Evolutionary conservation across 1,139 yeast species (phyloP).

Genomic region (Blastobotrys persicus): DNA sequence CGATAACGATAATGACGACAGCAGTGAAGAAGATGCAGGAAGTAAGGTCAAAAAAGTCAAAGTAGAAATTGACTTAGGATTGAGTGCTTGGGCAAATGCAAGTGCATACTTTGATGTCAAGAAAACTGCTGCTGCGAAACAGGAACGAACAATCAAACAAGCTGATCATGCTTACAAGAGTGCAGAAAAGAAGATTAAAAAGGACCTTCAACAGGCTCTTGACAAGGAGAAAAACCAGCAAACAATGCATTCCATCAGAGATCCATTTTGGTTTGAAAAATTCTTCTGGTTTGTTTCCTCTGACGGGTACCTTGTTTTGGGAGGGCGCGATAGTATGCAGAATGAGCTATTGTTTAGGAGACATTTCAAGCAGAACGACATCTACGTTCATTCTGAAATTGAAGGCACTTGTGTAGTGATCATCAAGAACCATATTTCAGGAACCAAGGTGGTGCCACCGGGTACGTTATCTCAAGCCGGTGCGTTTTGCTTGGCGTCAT

Average conservation of each 20-base stretch:
- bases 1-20: slow-evolving; percentile 37
- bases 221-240: slow-evolving; percentile 56
- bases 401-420: slow-evolving; percentile 75
- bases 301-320: slow-evolving; percentile 83
- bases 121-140: slow-evolving; percentile 74
- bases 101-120: slow-evolving; percentile 79
- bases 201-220: slow-evolving; percentile 65
- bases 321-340: slow-evolving; percentile 84
- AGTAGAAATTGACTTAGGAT: slow-evolving; percentile 63
- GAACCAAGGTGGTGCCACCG: slow-evolving; percentile 64
- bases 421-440: slow-evolving; percentile 62
- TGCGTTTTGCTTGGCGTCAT: slow-evolving; percentile 65
- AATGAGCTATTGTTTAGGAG: slow-evolving; percentile 79
- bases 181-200: slow-evolving; percentile 75
- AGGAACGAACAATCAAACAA: slow-evolving; percentile 74
- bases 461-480: slow-evolving; percentile 90
- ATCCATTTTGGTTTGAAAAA: slow-evolving; percentile 89
- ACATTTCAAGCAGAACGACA: slow-evolving; percentile 69
- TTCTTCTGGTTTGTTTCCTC: slow-evolving; percentile 88
- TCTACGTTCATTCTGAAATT: slow-evolving; percentile 70
- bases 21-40: slow-evolving; percentile 34
- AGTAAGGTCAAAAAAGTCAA: slow-evolving; percentile 36
- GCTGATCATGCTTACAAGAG: slow-evolving; percentile 77
- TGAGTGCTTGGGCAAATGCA: slow-evolving; percentile 89
- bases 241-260: slow-evolving; percentile 58